Conservation (phyloP, 2,329 filamentous ascomycete genomes). For the Lecanicillium sp. region DNA sequence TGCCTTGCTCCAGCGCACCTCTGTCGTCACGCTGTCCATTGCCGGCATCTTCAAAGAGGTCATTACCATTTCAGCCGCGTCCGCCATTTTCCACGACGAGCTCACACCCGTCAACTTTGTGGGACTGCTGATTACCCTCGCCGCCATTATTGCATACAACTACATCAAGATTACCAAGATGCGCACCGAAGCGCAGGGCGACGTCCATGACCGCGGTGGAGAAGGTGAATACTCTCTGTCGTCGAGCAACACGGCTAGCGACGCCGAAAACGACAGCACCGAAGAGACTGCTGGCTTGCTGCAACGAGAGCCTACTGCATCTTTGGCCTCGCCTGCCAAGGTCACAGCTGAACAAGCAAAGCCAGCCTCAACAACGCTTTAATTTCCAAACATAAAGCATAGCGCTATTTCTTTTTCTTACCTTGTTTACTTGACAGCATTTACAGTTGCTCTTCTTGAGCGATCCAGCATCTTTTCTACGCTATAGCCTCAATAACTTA, state of each 20-base stretch:
- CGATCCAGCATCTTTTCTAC: too few relatives aligned
- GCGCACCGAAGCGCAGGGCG: conserved; percentile 61
- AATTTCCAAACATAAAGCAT: too few relatives aligned
- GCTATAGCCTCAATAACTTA: conserved; percentile 1
- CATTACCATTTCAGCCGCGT: conserved; percentile 84
- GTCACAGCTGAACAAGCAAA: too few relatives aligned
- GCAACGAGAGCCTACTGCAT: conserved; percentile 13
- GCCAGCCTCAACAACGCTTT: too few relatives aligned
- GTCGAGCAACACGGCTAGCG: conserved; percentile 29
- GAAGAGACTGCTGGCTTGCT: conserved; percentile 40
- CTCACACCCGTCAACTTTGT: conserved; percentile 82
- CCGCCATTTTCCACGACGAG: conserved; percentile 78
- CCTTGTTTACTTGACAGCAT: too few relatives aligned
- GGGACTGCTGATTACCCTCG: conserved; percentile 80
- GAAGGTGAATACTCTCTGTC: conserved; percentile 21
- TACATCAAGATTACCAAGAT: conserved; percentile 90
- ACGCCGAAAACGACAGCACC: conserved; percentile 31
- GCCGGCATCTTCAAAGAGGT: conserved; percentile 99
- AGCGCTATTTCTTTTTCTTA: too few relatives aligned
- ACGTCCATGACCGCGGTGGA: conserved; percentile 35
- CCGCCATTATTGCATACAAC: conserved; percentile 83
- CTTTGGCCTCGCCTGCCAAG: neutral
- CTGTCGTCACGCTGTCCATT: conserved; percentile 90
- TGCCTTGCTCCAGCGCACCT: conserved; percentile 86
- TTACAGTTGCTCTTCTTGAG: too few relatives aligned